Evolutionary conservation across 371 early-diverging fungal species (phyloP).

Genomic region (Dinochytrium kinnereticum): DNA sequence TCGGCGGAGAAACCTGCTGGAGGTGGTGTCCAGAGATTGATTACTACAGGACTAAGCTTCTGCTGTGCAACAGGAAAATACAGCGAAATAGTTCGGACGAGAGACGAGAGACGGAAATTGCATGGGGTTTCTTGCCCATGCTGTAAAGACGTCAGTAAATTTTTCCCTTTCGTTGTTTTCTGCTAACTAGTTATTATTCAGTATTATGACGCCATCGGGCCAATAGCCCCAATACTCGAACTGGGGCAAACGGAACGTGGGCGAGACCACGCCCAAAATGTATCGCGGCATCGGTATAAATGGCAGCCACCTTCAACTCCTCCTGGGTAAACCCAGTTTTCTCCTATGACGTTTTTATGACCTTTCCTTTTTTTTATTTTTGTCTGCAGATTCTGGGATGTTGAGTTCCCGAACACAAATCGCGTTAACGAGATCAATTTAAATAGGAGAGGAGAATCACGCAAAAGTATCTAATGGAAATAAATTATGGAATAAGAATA

Average conservation of each 20-base stretch:
- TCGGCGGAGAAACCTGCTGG: no score
- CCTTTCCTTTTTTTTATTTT: no score
- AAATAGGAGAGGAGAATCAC: background rate
- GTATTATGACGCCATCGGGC: slow-evolving; percentile 39
- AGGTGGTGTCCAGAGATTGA: no score
- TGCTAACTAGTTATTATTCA: slow-evolving; percentile 11
- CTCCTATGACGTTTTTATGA: background rate
- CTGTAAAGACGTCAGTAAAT: slow-evolving; percentile 34
- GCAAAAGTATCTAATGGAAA: background rate
- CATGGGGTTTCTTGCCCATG: slow-evolving; percentile 43
- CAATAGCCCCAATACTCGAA: slow-evolving; percentile 33
- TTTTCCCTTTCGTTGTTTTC: background rate
- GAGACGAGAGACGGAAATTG: slow-evolving; percentile 38
- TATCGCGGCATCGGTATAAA: slow-evolving; percentile 39
- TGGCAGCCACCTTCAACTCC: slow-evolving; percentile 37
- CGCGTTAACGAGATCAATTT: background rate
- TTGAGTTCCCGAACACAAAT: slow-evolving; percentile 21
- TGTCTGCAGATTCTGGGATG: slow-evolving; percentile 27
- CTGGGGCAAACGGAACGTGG: slow-evolving; percentile 27
- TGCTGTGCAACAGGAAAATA: slow-evolving; percentile 20
- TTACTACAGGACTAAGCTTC: background rate
- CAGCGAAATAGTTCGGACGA: slow-evolving; percentile 45
- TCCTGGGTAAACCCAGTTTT: slow-evolving; percentile 30
- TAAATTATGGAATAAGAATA: background rate
- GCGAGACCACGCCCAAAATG: slow-evolving; percentile 18